A percentile compares a stretch with the other conserved stretches of the same genome.
Evolutionary conservation across 345 rosid species (phyloP).

Genomic region (Eucalyptus marginata): DNA sequence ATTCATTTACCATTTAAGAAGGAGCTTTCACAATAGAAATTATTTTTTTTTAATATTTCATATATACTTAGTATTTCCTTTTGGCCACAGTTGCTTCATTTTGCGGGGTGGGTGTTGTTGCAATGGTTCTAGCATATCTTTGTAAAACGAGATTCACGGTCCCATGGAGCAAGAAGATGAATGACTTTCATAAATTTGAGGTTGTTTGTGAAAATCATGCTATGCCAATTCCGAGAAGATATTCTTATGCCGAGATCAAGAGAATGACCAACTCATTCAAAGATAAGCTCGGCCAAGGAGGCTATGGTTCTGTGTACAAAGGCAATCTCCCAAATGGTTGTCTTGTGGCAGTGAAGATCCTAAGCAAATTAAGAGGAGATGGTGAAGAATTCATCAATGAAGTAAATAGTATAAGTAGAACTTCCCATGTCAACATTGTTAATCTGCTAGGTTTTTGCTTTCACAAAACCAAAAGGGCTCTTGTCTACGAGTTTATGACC

Average conservation of each 20-base stretch:
- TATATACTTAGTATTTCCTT: background rate
- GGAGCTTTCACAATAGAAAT: background rate
- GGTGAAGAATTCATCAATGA: slow-evolving; percentile 38
- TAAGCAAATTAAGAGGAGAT: slow-evolving; percentile 14
- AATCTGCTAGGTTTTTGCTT: background rate
- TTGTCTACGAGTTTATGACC: slow-evolving; percentile 11
- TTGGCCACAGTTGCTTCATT: background rate
- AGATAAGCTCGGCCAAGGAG: slow-evolving; percentile 15
- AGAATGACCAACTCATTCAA: slow-evolving; percentile 12
- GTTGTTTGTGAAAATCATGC: background rate
- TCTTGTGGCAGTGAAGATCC: slow-evolving; percentile 23
- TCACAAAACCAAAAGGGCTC: slow-evolving; percentile 1
- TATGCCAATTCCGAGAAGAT: background rate
- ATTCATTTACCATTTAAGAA: background rate
- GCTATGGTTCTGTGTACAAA: slow-evolving; percentile 5
- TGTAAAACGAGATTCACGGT: background rate
- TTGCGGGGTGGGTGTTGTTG: background rate
- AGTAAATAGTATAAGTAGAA: slow-evolving; percentile 29
- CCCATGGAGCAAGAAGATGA: background rate
- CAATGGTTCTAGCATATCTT: background rate
- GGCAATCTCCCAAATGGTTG: slow-evolving; percentile 14
- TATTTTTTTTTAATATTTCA: background rate
- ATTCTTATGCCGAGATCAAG: slow-evolving; percentile 7
- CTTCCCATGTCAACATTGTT: slow-evolving; percentile 35
- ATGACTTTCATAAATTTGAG: background rate